Evolutionary conservation across 805 yeast genomes (phyloP).

Genomic region (Cyberlindnera mississippiensis): DNA sequence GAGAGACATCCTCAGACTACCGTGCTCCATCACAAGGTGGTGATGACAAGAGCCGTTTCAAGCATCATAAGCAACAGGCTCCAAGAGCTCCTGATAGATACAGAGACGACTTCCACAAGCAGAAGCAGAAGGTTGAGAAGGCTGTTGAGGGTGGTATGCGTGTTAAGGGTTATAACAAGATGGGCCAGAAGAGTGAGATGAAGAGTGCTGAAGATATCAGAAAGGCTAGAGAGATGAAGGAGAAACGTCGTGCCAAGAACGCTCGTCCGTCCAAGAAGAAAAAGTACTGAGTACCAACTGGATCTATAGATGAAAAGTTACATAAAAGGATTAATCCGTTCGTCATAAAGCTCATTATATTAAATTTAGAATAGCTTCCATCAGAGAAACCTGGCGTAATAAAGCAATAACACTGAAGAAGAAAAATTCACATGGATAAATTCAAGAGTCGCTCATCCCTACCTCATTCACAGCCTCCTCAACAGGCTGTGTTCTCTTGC

Average conservation of each 20-base stretch:
- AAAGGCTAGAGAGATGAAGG: slow-evolving; percentile 65
- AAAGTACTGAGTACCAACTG: slow-evolving; percentile 8
- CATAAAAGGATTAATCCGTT: too few relatives aligned
- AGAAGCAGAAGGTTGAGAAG: slow-evolving; percentile 74
- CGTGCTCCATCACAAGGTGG: slow-evolving; percentile 23
- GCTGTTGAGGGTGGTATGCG: slow-evolving; percentile 72
- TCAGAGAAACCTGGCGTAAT: too few relatives aligned
- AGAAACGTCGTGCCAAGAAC: slow-evolving; percentile 76
- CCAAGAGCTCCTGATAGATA: slow-evolving; percentile 89
- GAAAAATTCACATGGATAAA: neutral
- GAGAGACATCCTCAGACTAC: slow-evolving; percentile 36
- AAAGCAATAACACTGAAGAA: too few relatives aligned
- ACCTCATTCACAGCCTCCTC: neutral
- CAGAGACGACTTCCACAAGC: slow-evolving; percentile 81
- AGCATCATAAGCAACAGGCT: slow-evolving; percentile 70
- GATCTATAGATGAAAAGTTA: too few relatives aligned
- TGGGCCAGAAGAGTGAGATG: slow-evolving; percentile 47
- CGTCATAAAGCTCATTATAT: too few relatives aligned
- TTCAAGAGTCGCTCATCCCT: neutral
- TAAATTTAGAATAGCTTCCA: too few relatives aligned
- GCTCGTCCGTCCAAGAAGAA: slow-evolving; percentile 59
- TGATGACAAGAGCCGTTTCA: slow-evolving; percentile 47
- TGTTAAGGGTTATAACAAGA: slow-evolving; percentile 55
- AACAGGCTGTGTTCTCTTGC: slow-evolving; percentile 4
- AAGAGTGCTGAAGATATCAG: slow-evolving; percentile 71